Conservation (phyloP, 805 yeast species). For the Wickerhamiella parazyma region DNA sequence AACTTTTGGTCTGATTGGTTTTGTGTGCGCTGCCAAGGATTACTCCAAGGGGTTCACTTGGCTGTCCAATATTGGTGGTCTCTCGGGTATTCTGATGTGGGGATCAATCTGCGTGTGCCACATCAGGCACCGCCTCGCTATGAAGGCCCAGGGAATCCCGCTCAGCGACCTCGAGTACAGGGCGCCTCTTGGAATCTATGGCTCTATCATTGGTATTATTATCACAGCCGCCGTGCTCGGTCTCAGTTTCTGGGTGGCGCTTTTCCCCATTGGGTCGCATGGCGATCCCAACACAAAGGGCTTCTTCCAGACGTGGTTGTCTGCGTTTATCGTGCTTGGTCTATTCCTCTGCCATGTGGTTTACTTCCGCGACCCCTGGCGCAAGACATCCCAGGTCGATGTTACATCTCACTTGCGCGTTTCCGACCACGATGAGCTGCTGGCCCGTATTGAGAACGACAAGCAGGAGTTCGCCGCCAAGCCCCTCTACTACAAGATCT, state of each 20-base stretch:
- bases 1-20: conserved; percentile 42
- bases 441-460: conserved; percentile 46
- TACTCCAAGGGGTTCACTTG: conserved; percentile 46
- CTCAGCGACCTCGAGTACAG: conserved; percentile 53
- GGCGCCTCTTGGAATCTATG: conserved; percentile 54
- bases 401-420: conserved; percentile 15
- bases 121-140: conserved; percentile 50
- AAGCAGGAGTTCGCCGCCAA: conserved; percentile 34
- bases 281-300: conserved; percentile 23
- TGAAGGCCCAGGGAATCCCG: conserved; percentile 52
- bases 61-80: conserved; percentile 65
- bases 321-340: conserved; percentile 25
- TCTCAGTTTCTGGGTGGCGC: conserved; percentile 74
- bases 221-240: conserved; percentile 48
- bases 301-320: conserved; percentile 44
- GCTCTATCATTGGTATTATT: conserved; percentile 48
- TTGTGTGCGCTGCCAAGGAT: conserved; percentile 46
- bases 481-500: conserved; percentile 37
- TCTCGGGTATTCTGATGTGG: conserved; percentile 72
- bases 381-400: conserved; percentile 14
- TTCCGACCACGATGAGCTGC: conserved; percentile 16
- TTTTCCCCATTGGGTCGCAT: conserved; percentile 48
- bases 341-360: conserved; percentile 12
- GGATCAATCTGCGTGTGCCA: conserved; percentile 57
- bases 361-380: conserved; percentile 13